phyloP scores from a whole-genome alignment of 306 rosid genomes.

The Neltuma alba region DNA sequence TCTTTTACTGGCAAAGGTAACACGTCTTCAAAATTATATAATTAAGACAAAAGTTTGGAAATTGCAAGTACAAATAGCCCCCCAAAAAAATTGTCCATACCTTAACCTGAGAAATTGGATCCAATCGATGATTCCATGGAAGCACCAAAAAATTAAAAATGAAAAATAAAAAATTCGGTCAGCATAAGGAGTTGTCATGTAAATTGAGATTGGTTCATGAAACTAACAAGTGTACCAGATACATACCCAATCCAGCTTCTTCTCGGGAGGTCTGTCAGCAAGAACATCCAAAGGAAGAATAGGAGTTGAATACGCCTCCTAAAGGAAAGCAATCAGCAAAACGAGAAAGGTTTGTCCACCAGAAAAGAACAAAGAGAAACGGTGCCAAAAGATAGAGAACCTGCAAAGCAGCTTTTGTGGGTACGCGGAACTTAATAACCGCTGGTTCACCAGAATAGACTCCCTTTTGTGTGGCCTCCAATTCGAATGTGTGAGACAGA shows the following conservation, averaged over 20 bases:
- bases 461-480: slow-evolving; percentile 82
- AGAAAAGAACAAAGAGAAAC: slow-evolving; percentile 18
- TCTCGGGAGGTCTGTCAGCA: slow-evolving; percentile 88
- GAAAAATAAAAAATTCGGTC: slow-evolving; percentile 46
- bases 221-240: slow-evolving; percentile 8
- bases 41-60: slow-evolving; percentile 27
- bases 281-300: slow-evolving; percentile 88
- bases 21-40: slow-evolving; percentile 4
- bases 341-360: slow-evolving; percentile 18
- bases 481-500: slow-evolving; percentile 82
- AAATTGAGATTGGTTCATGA: slow-evolving; percentile 31
- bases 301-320: slow-evolving; percentile 89
- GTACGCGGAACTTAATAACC: slow-evolving; percentile 80
- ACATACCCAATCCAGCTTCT: slow-evolving; percentile 87
- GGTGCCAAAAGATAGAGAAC: slow-evolving; percentile 40
- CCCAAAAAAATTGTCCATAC: slow-evolving; percentile 47
- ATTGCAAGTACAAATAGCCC: neutral
- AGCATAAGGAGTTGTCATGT: slow-evolving; percentile 22
- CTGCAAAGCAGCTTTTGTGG: slow-evolving; percentile 90
- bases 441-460: slow-evolving; percentile 78
- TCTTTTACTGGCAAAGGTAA: neutral
- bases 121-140: slow-evolving; percentile 49
- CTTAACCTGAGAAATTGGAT: slow-evolving; percentile 69
- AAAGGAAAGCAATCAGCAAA: slow-evolving; percentile 24
- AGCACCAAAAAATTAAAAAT: slow-evolving; percentile 45